Evolutionary conservation across 768 basidiomycete species (phyloP).

Genomic region (Tylopilus sp.): DNA sequence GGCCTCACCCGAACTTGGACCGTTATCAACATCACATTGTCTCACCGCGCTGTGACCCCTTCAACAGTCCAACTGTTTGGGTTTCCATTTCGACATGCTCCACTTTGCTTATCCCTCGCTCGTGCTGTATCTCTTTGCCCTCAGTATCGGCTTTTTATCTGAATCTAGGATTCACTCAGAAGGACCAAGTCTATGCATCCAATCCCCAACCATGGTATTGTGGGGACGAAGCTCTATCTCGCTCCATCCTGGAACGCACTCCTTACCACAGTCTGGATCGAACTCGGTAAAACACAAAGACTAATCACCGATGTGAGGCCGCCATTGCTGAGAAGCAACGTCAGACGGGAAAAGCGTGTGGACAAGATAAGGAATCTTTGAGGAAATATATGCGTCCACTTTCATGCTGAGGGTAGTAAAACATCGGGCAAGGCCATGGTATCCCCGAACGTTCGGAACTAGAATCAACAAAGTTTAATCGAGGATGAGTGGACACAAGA

Average conservation of each 20-base stretch:
- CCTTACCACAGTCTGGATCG: conserved; percentile 33
- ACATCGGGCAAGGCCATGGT: conserved; percentile 54
- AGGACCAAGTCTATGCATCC: conserved; percentile 35
- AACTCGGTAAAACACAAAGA: too few relatives aligned
- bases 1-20: too few relatives aligned
- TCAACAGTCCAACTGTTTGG: background rate
- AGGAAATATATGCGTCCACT: conserved; percentile 34
- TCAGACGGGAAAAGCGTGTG: conserved; percentile 31
- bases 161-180: conserved; percentile 35
- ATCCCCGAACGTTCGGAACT: conserved; percentile 49
- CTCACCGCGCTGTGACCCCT: background rate
- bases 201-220: conserved; percentile 47
- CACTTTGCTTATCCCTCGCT: background rate
- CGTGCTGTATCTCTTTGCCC: background rate
- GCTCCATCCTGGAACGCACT: conserved; percentile 41
- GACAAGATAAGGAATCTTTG: conserved; percentile 17
- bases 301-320: conserved; percentile 14
- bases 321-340: conserved; percentile 17
- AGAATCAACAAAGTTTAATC: background rate
- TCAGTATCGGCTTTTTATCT: conserved; percentile 5
- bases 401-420: conserved; percentile 44
- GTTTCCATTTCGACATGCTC: background rate
- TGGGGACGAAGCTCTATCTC: conserved; percentile 43
- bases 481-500: background rate
- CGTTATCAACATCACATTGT: background rate